phyloP scores from a whole-genome alignment of 345 rosid species.

The Crucihimalaya himalaica region DNA sequence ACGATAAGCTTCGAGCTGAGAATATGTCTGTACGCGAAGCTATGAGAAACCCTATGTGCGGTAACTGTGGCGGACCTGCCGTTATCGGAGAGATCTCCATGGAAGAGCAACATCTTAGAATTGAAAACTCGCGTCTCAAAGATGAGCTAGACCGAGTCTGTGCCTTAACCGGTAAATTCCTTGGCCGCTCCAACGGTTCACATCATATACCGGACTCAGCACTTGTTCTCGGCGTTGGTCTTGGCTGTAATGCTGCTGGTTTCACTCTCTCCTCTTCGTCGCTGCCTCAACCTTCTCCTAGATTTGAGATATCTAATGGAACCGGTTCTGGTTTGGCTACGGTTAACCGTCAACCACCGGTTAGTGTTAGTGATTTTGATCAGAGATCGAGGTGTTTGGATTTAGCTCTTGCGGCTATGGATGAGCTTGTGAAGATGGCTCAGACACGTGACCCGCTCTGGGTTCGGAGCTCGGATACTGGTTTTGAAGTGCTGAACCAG shows the following conservation, averaged over 20 bases:
- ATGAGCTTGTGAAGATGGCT: slow-evolving; percentile 84
- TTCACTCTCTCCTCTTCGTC: slow-evolving; percentile 9
- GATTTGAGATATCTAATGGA: slow-evolving; percentile 43
- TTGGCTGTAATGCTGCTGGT: slow-evolving; percentile 8
- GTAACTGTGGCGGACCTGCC: slow-evolving; percentile 90
- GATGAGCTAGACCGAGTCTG: slow-evolving; percentile 88
- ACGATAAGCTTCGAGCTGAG: slow-evolving; percentile 86
- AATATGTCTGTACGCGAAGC: slow-evolving; percentile 92
- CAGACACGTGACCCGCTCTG: slow-evolving; percentile 81
- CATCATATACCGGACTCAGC: slow-evolving; percentile 64
- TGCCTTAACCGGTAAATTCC: slow-evolving; percentile 84
- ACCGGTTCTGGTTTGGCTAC: slow-evolving; percentile 30
- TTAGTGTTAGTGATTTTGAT: slow-evolving; percentile 47
- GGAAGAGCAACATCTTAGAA: slow-evolving; percentile 86
- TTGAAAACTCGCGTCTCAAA: slow-evolving; percentile 83
- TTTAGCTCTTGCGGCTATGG: slow-evolving; percentile 87
- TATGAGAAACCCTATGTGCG: slow-evolving; percentile 87
- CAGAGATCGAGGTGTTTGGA: slow-evolving; percentile 79
- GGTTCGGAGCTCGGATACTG: slow-evolving; percentile 60
- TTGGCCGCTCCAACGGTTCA: slow-evolving; percentile 66
- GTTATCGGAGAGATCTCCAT: slow-evolving; percentile 74
- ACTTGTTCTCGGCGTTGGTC: slow-evolving; percentile 75
- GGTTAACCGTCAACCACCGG: slow-evolving; percentile 35
- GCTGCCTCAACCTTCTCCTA: slow-evolving; percentile 18
- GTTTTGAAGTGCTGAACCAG: slow-evolving; percentile 56